Evolutionary conservation across 2,329 filamentous ascomycete genomes (phyloP), one percentile per base, ranked within the genome.

Genomic region (Botrytis squamosa): DNA sequence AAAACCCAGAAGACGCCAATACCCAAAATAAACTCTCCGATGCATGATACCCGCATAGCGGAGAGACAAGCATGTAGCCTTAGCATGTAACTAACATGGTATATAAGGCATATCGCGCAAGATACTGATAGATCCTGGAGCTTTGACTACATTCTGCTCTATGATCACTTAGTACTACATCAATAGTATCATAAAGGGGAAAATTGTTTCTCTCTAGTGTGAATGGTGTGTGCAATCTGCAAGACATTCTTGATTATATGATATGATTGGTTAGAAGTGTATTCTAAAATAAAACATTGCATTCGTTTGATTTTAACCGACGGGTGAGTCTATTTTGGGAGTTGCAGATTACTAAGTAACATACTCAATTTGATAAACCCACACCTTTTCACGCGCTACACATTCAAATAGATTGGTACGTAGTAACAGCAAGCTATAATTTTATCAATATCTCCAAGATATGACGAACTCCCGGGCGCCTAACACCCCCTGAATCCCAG

Each of bases 1-100:
- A 64, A 29, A 44, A 49, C 16, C 16, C 36, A 36, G 22, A n/a
- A 29, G 55, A 29, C 55, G 29, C 25, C 42, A 29, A 70, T 40
- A 22, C 57, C 49, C 55, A 49, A 70, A 70, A 70, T 70, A 63
- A 70, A 70, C 40, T 49, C 68, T 63, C 68, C 68, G 40, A 70
- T 36, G 55, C 42, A 70, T 29, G 42, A n/a, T n/a, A 38, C 57
- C 68, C 55, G 55, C 68, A 67, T 20, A 16, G 42, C 49, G 65
- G n/a, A 33, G 18, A 55, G 25, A 55, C 25, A 52, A 67, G 29
- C 65, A 46, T 36, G 12, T 67, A 67, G 22, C 22, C 64, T 20
- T 25, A 46, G 36, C 33, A 67, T 40, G 36, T 18, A 55, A 42
- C 46, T 52, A 67, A 40, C 65, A 67, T 67, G 46, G 22, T 38